Evolutionary conservation across 768 basidiomycete genomes (phyloP), one percentile per base, ranked within the genome.

Genomic region (Obba rivulosa): DNA sequence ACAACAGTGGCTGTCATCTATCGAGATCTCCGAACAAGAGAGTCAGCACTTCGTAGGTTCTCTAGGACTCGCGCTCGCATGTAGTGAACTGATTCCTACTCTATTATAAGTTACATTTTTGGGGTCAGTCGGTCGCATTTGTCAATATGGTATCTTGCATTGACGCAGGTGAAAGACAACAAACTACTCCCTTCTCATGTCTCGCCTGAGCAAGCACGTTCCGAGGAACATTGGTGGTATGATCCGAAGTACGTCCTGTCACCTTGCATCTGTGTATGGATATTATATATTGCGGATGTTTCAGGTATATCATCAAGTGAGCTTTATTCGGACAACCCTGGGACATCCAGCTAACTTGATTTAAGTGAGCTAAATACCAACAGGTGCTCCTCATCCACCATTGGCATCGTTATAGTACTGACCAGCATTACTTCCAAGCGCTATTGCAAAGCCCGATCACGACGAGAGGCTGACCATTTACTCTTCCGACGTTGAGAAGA

Each of bases 351-450:
- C 56, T 54, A 16, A 61, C 50, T 34, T 69, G 63, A 43, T 69
- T 67, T 71, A 56, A 77, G 75, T 50, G 80, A 83, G 42, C 66
- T 84, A 16, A 83, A 79, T 52, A 74, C 77, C 34, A 83, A 83
- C 44, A 56, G 38, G 44, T 46, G 42, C 21, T n/a, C n/a, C n/a
- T n/a, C n/a, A n/a, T n/a, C n/a, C n/a, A n/a, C n/a, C n/a, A n/a
- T n/a, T 39, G 2, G 8, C 16, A 28, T 38, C 13, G 8, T 21
- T n/a, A 46, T 16, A n/a, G 16, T 39, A 22, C 16, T 7, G 5
- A 7, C 5, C 21, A 22, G 7, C 38, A 8, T 11, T 10, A 8
- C 53, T 31, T 38, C 8, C 5, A 38, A 75, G 74, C 42, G 80
- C 70, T 0, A 77, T 83, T 28, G 78, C 76, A 0, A 62, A 65